phyloP scores from a whole-genome alignment of 2,329 filamentous ascomycete genomes.

The Exophiala phaeomuriformis region DNA sequence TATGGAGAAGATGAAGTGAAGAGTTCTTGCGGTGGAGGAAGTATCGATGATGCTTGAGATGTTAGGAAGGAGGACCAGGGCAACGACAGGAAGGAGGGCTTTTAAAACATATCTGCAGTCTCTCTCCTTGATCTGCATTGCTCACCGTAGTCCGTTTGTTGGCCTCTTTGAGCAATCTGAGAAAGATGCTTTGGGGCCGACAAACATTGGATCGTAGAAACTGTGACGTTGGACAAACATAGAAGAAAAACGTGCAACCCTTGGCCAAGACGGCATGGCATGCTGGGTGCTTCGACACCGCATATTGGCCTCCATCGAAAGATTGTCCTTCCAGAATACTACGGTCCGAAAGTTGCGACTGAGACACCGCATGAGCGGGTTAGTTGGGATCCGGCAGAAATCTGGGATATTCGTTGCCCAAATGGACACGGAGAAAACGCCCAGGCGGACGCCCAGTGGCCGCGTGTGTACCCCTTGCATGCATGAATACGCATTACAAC shows the following conservation, averaged over 20 bases:
- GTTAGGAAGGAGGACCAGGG: not conserved
- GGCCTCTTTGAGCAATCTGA: not conserved
- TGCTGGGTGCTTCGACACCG: conserved; percentile 2
- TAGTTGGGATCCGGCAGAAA: conserved; percentile 1
- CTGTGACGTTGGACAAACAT: conserved; percentile 8
- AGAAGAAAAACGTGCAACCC: not conserved
- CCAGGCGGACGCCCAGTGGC: not conserved
- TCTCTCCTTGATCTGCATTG: not conserved
- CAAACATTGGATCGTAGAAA: not conserved
- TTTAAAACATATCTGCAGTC: not conserved
- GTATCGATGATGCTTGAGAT: not conserved
- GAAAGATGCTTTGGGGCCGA: not conserved
- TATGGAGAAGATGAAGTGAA: too few species aligned
- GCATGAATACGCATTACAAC: conserved; percentile 4
- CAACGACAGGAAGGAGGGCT: not conserved
- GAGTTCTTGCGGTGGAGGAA: too few species aligned
- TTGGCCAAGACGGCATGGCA: not conserved
- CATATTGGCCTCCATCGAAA: not conserved
- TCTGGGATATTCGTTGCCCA: not conserved
- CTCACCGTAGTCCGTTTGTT: not conserved
- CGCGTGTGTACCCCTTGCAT: conserved; percentile 3
- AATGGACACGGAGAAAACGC: not conserved
- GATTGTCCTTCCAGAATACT: conserved; percentile 14
- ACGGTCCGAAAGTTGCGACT: conserved; percentile 4
- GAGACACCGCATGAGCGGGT: conserved; percentile 15